Evolutionary conservation across 495 filamentous ascomycete genomes (phyloP).

Genomic region (Cercophora newfieldiana): DNA sequence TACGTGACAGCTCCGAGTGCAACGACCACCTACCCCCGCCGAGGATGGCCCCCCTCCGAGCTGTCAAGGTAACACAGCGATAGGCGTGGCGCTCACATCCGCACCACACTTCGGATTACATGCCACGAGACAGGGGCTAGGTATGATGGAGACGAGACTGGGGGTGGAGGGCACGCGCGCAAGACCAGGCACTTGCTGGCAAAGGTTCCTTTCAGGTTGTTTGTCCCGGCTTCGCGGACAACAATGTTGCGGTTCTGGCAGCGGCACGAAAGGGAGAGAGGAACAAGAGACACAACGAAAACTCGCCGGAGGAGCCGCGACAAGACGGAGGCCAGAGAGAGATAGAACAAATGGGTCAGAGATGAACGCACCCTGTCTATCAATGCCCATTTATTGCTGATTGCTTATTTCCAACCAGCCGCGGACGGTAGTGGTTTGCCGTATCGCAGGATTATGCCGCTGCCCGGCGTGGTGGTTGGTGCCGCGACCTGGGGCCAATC

Average conservation of each 20-base stretch:
- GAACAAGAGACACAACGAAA: background rate
- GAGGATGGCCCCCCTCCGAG: background rate
- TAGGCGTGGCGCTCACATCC: background rate
- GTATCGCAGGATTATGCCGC: background rate
- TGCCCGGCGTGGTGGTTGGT: background rate
- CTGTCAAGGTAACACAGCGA: background rate
- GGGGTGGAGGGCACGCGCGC: too few relatives aligned
- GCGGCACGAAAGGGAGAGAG: background rate
- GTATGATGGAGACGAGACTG: too few relatives aligned
- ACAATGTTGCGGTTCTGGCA: background rate
- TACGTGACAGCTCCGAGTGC: constrained; percentile 10
- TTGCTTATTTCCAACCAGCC: background rate
- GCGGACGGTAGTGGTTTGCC: background rate
- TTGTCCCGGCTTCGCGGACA: background rate
- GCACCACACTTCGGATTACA: too few relatives aligned
- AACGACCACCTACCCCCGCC: background rate
- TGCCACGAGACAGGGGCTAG: background rate
- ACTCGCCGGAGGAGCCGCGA: background rate
- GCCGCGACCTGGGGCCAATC: background rate
- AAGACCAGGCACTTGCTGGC: too few relatives aligned
- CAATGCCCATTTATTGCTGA: constrained; percentile 4
- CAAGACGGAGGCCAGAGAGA: background rate
- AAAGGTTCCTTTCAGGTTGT: background rate
- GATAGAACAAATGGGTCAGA: background rate
- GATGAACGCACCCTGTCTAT: background rate